Evolutionary conservation across 345 rosid species (phyloP), one percentile per base, ranked within the genome.

Genomic region (Cardamine resedifolia): DNA sequence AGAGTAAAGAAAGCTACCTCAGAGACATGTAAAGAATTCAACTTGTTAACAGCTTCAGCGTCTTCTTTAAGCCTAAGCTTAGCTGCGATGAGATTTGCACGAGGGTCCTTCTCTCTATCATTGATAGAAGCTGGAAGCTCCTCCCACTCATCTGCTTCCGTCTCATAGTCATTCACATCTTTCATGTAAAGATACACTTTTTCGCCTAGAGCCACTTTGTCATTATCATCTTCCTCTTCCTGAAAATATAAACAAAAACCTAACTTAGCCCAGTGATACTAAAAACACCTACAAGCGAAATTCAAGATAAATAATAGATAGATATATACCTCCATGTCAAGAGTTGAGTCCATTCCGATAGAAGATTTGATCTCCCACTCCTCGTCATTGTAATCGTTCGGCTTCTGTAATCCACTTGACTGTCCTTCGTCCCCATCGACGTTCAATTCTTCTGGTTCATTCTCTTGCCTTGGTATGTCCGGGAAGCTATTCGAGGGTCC

Each of bases 171-270:
- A 63, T 72, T 74, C 44, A 84, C 67, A 55, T 76, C 87, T 31
- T 72, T 81, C 78, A 87, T 43, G 64, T 78, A 88, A 10, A 0
- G 20, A 4, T 33, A 70, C 64, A 83, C 36, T 58, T 64, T 87
- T 38, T 61, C 67, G 26, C 92, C 89, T 60, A 80, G 66, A 26
- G 95, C 90, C 26, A 85, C 85, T 80, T 81, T 84, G 74, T 90
- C 95, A 66, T 63, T 81, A 10, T 78, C 78, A 75, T 91, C 95
- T 73, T 88, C 95, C 77, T 91, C 97, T 50, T 87, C 97, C 97
- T 91, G 79, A 73, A 74, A 21, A 64, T n/a, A 41, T 3, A 39
- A 4, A n/a, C 20, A 70, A 31, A n/a, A n/a, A n/a, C 14, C 30
- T 19, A 20, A 39, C 44, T 64, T 60, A 45, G 14, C 18, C 11